Conservation (phyloP, 108 stramenopile genomes). For the Cyclotella kingstonii region DNA sequence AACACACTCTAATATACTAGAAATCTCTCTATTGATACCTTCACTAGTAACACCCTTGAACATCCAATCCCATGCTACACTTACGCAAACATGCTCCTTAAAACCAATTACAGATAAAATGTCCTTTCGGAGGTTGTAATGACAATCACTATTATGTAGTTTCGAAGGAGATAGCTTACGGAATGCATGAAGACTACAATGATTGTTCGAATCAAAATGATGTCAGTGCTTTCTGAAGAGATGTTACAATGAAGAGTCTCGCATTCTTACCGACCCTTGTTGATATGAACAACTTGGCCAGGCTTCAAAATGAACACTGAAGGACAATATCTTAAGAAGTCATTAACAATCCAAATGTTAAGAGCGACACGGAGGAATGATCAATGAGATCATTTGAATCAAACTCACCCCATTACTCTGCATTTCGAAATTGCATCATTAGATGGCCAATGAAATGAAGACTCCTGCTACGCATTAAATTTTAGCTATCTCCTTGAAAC, state of each 20-base stretch:
- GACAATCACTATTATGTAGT: constrained; percentile 65
- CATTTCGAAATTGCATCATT: constrained; percentile 55
- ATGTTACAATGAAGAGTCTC: too few relatives aligned
- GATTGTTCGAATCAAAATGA: too few relatives aligned
- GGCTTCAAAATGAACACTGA: constrained; percentile 83
- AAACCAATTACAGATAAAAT: constrained; percentile 16
- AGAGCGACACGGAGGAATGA: too few relatives aligned
- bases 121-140: constrained; percentile 43
- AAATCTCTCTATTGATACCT: constrained; percentile 74
- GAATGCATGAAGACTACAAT: constrained; percentile 84
- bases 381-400: too few relatives aligned
- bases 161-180: constrained; percentile 60
- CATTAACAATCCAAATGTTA: constrained; percentile 1
- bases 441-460: constrained; percentile 61
- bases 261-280: constrained; percentile 73
- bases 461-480: constrained; percentile 19
- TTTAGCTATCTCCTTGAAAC: too few relatives aligned
- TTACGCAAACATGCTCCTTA: constrained; percentile 61
- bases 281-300: constrained; percentile 84
- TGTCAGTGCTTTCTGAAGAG: too few relatives aligned
- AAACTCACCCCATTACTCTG: constrained; percentile 72
- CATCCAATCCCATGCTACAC: constrained; percentile 93
- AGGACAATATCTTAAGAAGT: constrained; percentile 70
- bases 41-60: constrained; percentile 61
- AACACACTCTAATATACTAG: constrained; percentile 58